These are phyloP conservation scores for Cytospora mali DNA, from an alignment of 2,329 filamentous ascomycete species.

Conservation along the genomic window DNA sequence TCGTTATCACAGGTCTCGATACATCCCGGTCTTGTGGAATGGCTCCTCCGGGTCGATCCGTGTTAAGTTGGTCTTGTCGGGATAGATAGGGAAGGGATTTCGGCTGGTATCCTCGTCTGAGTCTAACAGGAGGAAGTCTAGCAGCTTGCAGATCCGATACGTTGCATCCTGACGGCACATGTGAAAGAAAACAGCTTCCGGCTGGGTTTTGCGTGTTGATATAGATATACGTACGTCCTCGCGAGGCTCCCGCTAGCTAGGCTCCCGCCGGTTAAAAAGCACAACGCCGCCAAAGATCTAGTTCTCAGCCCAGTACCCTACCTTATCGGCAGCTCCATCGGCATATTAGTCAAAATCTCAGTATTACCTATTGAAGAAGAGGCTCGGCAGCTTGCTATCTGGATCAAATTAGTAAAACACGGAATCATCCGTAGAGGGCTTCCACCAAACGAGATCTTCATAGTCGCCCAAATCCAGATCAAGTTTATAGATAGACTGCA, in stretches of 20 bases:
- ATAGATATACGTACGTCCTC: neutral
- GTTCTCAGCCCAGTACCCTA: slow-evolving; percentile 37
- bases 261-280: slow-evolving; percentile 30
- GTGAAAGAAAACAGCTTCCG: slow-evolving; percentile 32
- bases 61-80: slow-evolving; percentile 28
- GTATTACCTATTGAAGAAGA: slow-evolving; percentile 37
- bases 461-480: too few relatives aligned
- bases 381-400: slow-evolving; percentile 29
- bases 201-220: neutral
- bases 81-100: slow-evolving; percentile 30
- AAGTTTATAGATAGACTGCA: too few relatives aligned
- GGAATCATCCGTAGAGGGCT: too few relatives aligned
- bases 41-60: slow-evolving; percentile 36
- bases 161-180: slow-evolving; percentile 27
- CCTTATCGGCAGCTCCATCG: slow-evolving; percentile 34
- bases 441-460: too few relatives aligned
- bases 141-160: slow-evolving; percentile 33
- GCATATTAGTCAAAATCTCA: slow-evolving; percentile 36
- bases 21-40: slow-evolving; percentile 32
- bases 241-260: neutral
- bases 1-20: slow-evolving; percentile 37
- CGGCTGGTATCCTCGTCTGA: neutral
- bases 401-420: too few relatives aligned
- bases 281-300: slow-evolving; percentile 35
- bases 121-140: slow-evolving; percentile 31